Base-by-base conservation (phyloP, 2,329 filamentous ascomycete species). In the Fusarium sp. region DNA sequence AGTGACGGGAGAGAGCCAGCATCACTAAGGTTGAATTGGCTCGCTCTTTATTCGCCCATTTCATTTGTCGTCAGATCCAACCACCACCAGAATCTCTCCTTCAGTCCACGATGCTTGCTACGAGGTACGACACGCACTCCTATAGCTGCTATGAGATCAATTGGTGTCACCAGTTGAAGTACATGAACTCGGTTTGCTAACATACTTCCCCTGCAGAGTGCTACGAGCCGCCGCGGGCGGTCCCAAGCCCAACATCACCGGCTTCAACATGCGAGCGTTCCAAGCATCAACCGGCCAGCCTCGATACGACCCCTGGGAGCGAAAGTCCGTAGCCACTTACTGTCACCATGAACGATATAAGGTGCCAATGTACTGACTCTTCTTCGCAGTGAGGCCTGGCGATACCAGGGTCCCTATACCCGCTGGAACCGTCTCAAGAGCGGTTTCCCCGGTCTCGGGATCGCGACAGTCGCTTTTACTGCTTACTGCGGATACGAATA, bases 401-500 rank as follows among this genome's bases (percentile, higher is more conserved):
- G 96, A 83, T 98, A 97, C 86, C 91, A 88, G 38, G 96, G 95
- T 71, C 91, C 89, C 59, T 98, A 98, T 86, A 92, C 91, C 73
- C 90, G 95, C 77, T 92, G 87, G 85, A 97, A 97, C 85, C 92
- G 96, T 76, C 96, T 98, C 86, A 94, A 91, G 85, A 86, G 88
- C 78, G 86, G 90, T 71, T 94, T 99, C 80, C 96, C 96, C 40
- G 96, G 96, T 68, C 87, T 99, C 77, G 96, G 96, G 72, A 97
- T 95, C 76, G 96, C 94, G 35, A 92, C 92, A 8, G 95, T 96
- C 66, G 95, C 95, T 48, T 99, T 99, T 81, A 90, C 92, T 53
- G 91, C 86, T 70, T 99, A 99, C 85, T 94, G 95, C 81, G 90
- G 89, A 67, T 97, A 94, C 83, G 96, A 99, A 85, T 89, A 96